Evolutionary conservation across 1,284 basidiomycete species (phyloP).

Genomic region (Marasmius sp.): DNA sequence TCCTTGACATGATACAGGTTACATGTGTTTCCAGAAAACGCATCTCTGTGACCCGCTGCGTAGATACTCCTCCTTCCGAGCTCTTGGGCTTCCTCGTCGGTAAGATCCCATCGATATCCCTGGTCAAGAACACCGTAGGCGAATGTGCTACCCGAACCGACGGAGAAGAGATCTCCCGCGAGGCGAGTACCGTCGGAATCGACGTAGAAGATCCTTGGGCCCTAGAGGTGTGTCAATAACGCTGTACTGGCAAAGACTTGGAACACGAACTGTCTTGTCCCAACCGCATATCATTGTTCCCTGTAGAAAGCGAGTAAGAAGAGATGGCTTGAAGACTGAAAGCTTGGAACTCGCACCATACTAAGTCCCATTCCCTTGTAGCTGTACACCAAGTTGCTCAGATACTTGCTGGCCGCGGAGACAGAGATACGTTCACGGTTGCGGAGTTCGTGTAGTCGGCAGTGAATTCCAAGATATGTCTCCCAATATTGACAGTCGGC

Average conservation of each 20-base stretch:
- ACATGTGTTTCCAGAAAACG: conserved; percentile 95
- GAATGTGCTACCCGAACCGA: conserved; percentile 97
- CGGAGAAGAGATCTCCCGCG: conserved; percentile 96
- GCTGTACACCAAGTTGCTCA: conserved; percentile 95
- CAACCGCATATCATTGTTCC: conserved; percentile 99
- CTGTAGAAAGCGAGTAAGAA: conserved; percentile 36
- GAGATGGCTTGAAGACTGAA: neutral
- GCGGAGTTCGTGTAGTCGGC: conserved; percentile 94
- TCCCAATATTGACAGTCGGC: conserved; percentile 97
- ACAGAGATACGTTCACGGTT: conserved; percentile 98
- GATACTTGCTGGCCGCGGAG: conserved; percentile 96
- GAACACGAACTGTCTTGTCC: conserved; percentile 88
- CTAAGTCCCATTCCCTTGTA: conserved; percentile 99
- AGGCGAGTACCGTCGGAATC: conserved; percentile 96
- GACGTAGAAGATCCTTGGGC: conserved; percentile 97
- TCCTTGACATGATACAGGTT: conserved; percentile 97
- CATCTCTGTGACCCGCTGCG: conserved; percentile 96
- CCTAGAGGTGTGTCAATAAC: conserved; percentile 41
- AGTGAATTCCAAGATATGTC: conserved; percentile 98
- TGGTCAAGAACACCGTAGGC: conserved; percentile 99
- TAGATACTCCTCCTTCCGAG: conserved; percentile 94
- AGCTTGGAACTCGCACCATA: conserved; percentile 68
- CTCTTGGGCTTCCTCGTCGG: conserved; percentile 94
- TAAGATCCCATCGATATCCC: conserved; percentile 92
- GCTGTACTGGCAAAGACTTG: neutral